Evolutionary conservation across 139 green algal species (phyloP).

Genomic region (Picochlorum costavermella): DNA sequence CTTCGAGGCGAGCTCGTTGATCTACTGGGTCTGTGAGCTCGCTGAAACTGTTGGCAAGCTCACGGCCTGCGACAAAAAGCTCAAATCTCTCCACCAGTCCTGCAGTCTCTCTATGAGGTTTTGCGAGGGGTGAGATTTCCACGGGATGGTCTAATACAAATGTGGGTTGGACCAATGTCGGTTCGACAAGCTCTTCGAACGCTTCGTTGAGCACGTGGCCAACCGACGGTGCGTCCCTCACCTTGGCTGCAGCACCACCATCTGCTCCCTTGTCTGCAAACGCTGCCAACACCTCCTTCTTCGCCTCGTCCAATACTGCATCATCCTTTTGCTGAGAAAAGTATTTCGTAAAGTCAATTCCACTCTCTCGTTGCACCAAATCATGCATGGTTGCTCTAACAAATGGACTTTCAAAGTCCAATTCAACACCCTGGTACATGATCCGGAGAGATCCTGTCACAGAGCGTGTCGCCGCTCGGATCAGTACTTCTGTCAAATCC

Average conservation of each 20-base stretch:
- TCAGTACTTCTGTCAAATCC: slow-evolving; percentile 82
- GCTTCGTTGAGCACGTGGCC: slow-evolving; percentile 83
- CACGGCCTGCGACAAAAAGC: slow-evolving; percentile 88
- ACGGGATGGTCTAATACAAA: slow-evolving; percentile 94
- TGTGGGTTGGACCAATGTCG: slow-evolving; percentile 81
- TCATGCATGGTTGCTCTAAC: slow-evolving; percentile 80
- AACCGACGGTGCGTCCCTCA: slow-evolving; percentile 22
- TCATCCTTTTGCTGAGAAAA: slow-evolving; percentile 9
- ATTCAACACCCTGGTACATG: slow-evolving; percentile 64
- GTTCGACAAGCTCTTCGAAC: slow-evolving; percentile 88
- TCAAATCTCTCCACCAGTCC: slow-evolving; percentile 94
- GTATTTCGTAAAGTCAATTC: slow-evolving; percentile 19
- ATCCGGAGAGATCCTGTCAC: slow-evolving; percentile 33
- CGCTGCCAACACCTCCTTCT: slow-evolving; percentile 27
- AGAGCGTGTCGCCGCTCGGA: slow-evolving; percentile 44
- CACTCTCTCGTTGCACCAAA: slow-evolving; percentile 68
- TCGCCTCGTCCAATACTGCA: slow-evolving; percentile 31
- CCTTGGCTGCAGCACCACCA: slow-evolving; percentile 15
- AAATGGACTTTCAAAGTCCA: slow-evolving; percentile 83
- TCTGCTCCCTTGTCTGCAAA: slow-evolving; percentile 19
- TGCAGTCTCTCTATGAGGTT: slow-evolving; percentile 73
- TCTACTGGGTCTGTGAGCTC: slow-evolving; percentile 97
- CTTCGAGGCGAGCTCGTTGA: slow-evolving; percentile 84
- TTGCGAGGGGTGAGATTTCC: slow-evolving; percentile 89
- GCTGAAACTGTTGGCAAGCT: slow-evolving; percentile 91